Evolutionary conservation across 2,329 filamentous ascomycete genomes (phyloP), one percentile per base, ranked within the genome.

Genomic region (Calonectria honghensis): DNA sequence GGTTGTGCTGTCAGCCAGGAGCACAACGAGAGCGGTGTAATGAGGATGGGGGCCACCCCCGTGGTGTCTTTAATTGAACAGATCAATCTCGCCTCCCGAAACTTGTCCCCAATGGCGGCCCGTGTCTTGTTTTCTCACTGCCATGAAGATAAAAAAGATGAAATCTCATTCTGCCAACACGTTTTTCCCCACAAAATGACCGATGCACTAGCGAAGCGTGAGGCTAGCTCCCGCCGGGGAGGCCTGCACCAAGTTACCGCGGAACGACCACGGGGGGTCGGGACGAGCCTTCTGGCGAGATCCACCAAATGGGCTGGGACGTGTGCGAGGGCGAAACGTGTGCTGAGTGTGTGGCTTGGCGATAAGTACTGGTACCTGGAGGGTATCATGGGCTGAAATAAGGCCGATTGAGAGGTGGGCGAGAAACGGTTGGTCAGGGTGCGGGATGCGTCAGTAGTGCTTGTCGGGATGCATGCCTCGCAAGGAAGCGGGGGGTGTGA

Each of bases 351-450:
- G 70, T 64, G 70, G 64, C 48, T 65, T 57, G 65, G 48, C 24
- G 11, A 24, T 2, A 74, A 59, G 73, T 74, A 74, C 73, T 65
- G 73, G 73, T 74, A 74, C 73, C 48, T 61, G 70, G 48, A 66
- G 67, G 39, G 41, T 71, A 73, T 75, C 74, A 68, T 10, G 35
- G 50, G 37, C 61, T 61, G 41, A 51, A 63, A 45, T 66, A 67
- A 45, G n/a, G 52, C 29, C 68, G 39, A 50, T 39, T 32, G 61
- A 27, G 27, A 71, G n/a, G 27, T 18, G 41, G 31, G 32, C 51
- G 51, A 54, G 24, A 68, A 64, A 64, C 64, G 54, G 65, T 64
- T 73, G 70, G 70, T 73, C 70, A 64, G 48, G 57, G 54, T 64
- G 71, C 65, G 70, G 54, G 45, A 37, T 68, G 71, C 71, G 39